phyloP scores from a whole-genome alignment of 2,329 filamentous ascomycete genomes.

The Amphichorda felina region DNA sequence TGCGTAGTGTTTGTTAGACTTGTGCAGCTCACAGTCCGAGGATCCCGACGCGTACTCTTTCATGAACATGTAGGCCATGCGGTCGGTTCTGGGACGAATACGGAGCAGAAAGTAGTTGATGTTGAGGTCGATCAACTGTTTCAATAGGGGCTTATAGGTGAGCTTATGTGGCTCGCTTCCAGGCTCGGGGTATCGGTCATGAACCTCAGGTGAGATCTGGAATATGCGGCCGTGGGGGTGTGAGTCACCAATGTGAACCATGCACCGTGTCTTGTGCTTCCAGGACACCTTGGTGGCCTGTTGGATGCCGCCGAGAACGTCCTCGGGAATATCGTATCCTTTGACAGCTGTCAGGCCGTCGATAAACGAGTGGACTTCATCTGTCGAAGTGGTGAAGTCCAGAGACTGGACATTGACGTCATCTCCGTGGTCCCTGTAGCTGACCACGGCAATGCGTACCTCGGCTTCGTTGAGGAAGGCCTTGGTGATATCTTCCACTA shows the following conservation, averaged over 20 bases:
- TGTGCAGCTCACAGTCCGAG: background rate
- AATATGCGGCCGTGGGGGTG: conserved; percentile 5
- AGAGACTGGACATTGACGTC: background rate
- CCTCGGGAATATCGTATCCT: conserved; percentile 19
- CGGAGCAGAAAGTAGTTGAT: background rate
- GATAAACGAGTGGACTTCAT: background rate
- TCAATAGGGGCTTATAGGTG: background rate
- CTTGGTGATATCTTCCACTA: conserved; percentile 17
- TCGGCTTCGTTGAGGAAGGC: conserved; percentile 20
- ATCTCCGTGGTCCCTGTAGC: conserved; percentile 20
- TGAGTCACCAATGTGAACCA: conserved; percentile 8
- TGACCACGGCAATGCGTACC: conserved; percentile 20
- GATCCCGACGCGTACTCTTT: background rate
- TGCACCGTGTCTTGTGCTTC: conserved; percentile 17
- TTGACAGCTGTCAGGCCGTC: conserved; percentile 5
- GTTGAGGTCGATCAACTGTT: background rate
- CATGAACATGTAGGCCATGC: background rate
- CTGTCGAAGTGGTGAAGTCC: background rate
- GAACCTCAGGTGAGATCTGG: background rate
- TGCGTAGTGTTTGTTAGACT: too few relatives aligned
- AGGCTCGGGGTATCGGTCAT: background rate
- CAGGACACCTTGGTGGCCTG: conserved; percentile 17
- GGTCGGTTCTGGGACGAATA: background rate
- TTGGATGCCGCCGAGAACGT: conserved; percentile 20
- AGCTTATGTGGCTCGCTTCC: background rate